Evolutionary conservation across 202 grass and related monocot genomes (phyloP).

Genomic region (Setaria italica): DNA sequence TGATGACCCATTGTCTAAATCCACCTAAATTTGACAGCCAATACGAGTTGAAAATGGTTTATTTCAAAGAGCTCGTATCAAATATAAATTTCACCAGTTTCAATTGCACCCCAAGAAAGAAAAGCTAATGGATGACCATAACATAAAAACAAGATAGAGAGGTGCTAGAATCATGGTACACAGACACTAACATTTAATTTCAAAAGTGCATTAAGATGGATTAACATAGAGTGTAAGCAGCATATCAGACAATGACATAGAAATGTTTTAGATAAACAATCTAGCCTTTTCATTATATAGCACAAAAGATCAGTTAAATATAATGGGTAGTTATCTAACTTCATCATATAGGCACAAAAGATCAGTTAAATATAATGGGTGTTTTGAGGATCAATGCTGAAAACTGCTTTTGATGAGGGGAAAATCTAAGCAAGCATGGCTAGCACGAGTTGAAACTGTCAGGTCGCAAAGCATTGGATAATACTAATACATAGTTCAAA

Average conservation of each 20-base stretch:
- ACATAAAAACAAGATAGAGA: neutral
- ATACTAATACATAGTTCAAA: neutral
- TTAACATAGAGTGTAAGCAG: neutral
- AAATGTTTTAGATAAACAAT: constrained; percentile 31
- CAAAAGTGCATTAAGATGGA: neutral
- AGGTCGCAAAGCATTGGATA: too few species aligned
- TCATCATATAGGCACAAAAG: neutral
- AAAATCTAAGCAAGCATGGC: neutral
- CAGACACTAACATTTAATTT: constrained; percentile 31
- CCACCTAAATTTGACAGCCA: constrained; percentile 1
- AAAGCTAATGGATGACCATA: neutral
- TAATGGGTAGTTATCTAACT: neutral
- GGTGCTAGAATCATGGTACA: neutral
- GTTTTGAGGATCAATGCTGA: neutral
- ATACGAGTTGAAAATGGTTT: neutral
- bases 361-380: neutral
- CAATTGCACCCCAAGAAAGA: constrained; percentile 3
- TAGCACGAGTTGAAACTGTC: too few species aligned
- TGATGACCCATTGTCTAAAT: too few species aligned
- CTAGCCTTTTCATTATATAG: neutral
- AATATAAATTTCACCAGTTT: neutral
- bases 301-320: too few species aligned
- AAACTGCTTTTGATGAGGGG: neutral
- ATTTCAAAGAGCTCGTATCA: neutral
- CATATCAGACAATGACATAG: constrained; percentile 11